These are phyloP conservation scores for Cajanus cajan DNA, from an alignment of 306 rosid species.

Conservation along the genomic window DNA sequence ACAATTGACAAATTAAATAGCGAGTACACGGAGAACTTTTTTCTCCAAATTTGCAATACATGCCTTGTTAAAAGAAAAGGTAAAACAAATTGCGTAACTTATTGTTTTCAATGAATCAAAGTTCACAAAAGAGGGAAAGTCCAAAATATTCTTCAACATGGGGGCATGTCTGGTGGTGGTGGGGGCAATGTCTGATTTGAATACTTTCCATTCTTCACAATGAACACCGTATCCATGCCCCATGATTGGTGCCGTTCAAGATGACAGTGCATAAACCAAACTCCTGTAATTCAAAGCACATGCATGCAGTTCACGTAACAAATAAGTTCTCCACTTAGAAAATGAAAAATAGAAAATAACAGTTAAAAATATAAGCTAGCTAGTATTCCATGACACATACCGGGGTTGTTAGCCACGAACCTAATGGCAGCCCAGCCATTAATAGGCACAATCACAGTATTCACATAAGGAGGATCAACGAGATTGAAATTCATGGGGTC, in stretches of 20 bases:
- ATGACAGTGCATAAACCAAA: constrained; percentile 69
- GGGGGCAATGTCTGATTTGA: constrained; percentile 26
- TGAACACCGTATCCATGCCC: constrained; percentile 65
- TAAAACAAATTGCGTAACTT: neutral
- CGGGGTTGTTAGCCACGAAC: constrained; percentile 49
- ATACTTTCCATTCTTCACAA: constrained; percentile 51
- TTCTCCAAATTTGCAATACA: neutral
- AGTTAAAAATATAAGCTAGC: no score
- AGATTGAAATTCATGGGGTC: constrained; percentile 50
- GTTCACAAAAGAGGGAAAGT: neutral
- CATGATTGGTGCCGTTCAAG: constrained; percentile 56
- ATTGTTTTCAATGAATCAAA: neutral
- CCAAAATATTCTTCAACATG: constrained; percentile 34
- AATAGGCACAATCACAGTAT: constrained; percentile 46
- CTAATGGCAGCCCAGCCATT: constrained; percentile 53
- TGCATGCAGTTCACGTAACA: neutral
- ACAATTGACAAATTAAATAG: neutral
- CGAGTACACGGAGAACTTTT: neutral
- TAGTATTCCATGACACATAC: constrained; percentile 25
- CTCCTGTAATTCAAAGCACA: constrained; percentile 35
- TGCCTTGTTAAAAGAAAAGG: neutral
- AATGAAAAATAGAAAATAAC: neutral
- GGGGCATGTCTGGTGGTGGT: constrained; percentile 62
- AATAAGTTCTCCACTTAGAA: neutral
- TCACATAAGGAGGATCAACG: constrained; percentile 57